Evolutionary conservation across 1,139 yeast genomes (phyloP).

Genomic region (Saccharomyces hybrid): DNA sequence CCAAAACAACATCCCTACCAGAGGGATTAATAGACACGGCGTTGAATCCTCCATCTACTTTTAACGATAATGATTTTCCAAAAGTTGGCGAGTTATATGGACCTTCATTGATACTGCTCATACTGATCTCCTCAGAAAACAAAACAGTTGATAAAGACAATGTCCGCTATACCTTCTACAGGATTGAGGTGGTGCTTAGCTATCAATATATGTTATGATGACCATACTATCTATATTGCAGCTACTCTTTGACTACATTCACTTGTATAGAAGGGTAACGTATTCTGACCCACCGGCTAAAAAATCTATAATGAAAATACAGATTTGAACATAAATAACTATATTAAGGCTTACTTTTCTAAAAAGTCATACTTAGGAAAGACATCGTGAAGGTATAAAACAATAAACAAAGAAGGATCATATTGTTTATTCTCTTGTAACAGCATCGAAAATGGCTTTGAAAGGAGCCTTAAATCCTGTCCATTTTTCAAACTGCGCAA

Average conservation of each 20-base stretch:
- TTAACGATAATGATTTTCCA: slow-evolving; percentile 69
- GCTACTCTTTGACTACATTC: background rate
- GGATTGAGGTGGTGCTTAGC: background rate
- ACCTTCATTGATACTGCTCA: slow-evolving; percentile 9
- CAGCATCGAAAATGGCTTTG: slow-evolving; percentile 52
- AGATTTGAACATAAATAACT: background rate
- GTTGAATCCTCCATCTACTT: slow-evolving; percentile 89
- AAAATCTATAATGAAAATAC: background rate
- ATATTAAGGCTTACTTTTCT: background rate
- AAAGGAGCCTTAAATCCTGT: slow-evolving; percentile 65
- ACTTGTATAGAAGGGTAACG: background rate
- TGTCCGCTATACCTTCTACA: background rate
- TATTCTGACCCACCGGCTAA: background rate
- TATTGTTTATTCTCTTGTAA: slow-evolving; percentile 27
- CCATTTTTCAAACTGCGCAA: slow-evolving; percentile 75
- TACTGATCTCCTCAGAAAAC: slow-evolving; percentile 1
- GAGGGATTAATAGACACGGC: slow-evolving; percentile 90
- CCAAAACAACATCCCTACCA: slow-evolving; percentile 88
- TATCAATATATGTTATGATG: background rate
- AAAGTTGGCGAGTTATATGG: slow-evolving; percentile 47
- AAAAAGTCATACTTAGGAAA: background rate
- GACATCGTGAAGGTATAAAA: background rate
- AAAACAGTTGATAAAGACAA: background rate
- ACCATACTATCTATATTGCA: background rate
- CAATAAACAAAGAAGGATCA: background rate